phyloP scores from a whole-genome alignment of 345 rosid species.

The Eucalyptus urophylla region DNA sequence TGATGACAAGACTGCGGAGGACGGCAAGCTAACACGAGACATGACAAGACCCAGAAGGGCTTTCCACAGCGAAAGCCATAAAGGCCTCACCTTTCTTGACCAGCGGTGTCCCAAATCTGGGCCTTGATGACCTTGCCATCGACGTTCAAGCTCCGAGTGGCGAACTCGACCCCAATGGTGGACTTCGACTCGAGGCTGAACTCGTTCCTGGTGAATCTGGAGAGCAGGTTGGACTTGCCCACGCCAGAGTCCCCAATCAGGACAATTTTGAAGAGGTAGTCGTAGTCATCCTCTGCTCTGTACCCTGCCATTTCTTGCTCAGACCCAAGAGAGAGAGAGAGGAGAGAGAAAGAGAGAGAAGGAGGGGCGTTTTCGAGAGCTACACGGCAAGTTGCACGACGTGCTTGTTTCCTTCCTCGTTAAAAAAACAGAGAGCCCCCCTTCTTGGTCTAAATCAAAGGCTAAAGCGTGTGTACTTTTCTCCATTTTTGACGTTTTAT shows the following conservation, averaged over 20 bases:
- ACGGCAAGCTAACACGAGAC: background rate
- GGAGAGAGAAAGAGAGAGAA: background rate
- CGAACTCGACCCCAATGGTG: conserved; percentile 93
- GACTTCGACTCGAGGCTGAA: conserved; percentile 91
- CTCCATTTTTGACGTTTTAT: background rate
- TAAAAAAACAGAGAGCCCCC: background rate
- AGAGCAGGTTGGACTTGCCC: conserved; percentile 87
- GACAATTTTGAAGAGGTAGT: conserved; percentile 82
- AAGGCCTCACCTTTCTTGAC: conserved; percentile 62
- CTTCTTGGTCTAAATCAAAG: background rate
- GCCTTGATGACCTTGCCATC: conserved; percentile 83
- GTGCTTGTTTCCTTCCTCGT: background rate
- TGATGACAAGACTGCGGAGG: background rate
- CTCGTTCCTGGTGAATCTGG: conserved; percentile 89
- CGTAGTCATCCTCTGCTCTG: conserved; percentile 94
- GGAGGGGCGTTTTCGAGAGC: background rate
- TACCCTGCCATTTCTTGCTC: conserved; percentile 56
- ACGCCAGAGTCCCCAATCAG: conserved; percentile 93
- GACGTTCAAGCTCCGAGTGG: conserved; percentile 85
- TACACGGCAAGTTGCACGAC: background rate
- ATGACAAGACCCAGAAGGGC: background rate
- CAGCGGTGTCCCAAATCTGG: conserved; percentile 99
- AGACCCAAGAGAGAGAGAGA: background rate
- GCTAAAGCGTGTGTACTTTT: background rate
- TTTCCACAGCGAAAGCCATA: background rate